Evolutionary conservation across 352 stramenopile genomes (phyloP).

Genomic region (Stramenopiles sp.): DNA sequence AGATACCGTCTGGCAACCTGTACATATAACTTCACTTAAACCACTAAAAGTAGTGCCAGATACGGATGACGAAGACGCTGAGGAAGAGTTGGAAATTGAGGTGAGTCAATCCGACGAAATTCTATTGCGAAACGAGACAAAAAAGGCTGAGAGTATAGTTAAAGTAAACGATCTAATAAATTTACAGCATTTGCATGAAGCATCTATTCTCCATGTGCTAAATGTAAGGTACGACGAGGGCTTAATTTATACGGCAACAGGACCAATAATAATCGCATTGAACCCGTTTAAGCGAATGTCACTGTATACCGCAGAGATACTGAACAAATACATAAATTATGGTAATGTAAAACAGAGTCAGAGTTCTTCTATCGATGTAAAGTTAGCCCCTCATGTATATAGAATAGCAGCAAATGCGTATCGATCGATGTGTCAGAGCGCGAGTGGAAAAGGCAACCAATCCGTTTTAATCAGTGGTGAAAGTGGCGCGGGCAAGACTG

Average conservation of each 20-base stretch:
- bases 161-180: constrained; percentile 65
- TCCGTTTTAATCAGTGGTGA: constrained; percentile 77
- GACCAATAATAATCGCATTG: background rate
- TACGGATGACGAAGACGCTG: background rate
- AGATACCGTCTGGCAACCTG: background rate
- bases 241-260: constrained; percentile 25
- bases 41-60: background rate
- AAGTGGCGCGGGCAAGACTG: constrained; percentile 76
- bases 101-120: background rate
- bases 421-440: constrained; percentile 28
- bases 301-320: background rate
- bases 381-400: constrained; percentile 67
- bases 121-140: background rate
- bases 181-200: constrained; percentile 73
- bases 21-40: background rate
- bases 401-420: constrained; percentile 67
- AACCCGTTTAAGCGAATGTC: background rate
- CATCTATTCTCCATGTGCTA: constrained; percentile 71
- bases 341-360: background rate
- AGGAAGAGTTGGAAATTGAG: background rate
- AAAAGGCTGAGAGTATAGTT: background rate
- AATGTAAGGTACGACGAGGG: constrained; percentile 68
- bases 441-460: constrained; percentile 41
- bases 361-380: constrained; percentile 14
- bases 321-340: constrained; percentile 9